Conservation (phyloP, 176 grass and related monocot genomes). For the Oryza officinalis region DNA sequence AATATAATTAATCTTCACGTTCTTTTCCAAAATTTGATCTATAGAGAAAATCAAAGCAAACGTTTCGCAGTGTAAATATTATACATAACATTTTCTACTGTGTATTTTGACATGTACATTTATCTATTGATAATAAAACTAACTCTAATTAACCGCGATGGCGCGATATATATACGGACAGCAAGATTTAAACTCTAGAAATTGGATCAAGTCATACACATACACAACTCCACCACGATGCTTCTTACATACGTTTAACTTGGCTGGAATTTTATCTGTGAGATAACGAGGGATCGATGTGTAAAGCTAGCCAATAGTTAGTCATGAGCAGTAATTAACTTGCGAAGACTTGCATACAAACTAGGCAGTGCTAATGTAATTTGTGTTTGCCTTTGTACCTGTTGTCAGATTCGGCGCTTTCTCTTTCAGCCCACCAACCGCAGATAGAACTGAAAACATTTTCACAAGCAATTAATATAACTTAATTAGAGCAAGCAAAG, state of each 20-base stretch:
- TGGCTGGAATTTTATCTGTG: not conserved
- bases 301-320: not conserved
- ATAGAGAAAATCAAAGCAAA: not conserved
- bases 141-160: no score
- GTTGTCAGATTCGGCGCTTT: constrained; percentile 33
- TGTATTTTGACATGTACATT: no score
- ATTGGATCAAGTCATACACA: no score
- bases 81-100: no score
- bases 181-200: no score
- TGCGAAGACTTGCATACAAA: not conserved
- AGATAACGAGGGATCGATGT: not conserved
- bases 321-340: no score
- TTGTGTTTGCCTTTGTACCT: constrained; percentile 17
- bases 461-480: not conserved
- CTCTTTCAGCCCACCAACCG: constrained; percentile 29
- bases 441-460: constrained; percentile 30
- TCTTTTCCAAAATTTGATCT: not conserved
- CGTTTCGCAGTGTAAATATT: not conserved
- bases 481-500: not conserved
- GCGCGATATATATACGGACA: no score
- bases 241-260: not conserved
- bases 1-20: not conserved
- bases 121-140: no score
- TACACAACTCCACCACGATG: no score
- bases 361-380: not conserved